phyloP scores from a whole-genome alignment of 805 yeast species.

The Novakomyces olei region DNA sequence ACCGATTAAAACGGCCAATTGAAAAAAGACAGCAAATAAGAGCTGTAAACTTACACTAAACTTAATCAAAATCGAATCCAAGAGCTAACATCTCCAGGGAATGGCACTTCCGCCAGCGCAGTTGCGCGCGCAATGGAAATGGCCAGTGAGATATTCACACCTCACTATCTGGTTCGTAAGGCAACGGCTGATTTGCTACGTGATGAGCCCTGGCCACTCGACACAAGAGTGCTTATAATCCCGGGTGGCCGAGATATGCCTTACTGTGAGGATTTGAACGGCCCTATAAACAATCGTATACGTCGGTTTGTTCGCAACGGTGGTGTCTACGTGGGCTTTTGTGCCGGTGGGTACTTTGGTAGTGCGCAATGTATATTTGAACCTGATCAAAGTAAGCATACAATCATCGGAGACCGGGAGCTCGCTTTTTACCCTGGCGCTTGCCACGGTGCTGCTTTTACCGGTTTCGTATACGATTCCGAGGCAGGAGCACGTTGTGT shows the following conservation, averaged over 20 bases:
- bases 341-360: constrained; percentile 89
- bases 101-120: too few relatives aligned
- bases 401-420: constrained; percentile 66
- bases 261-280: constrained; percentile 48
- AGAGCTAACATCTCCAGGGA: too few relatives aligned
- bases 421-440: constrained; percentile 62
- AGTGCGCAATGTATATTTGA: constrained; percentile 63
- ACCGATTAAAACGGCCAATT: too few relatives aligned
- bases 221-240: constrained; percentile 56
- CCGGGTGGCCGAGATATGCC: constrained; percentile 98
- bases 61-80: too few relatives aligned
- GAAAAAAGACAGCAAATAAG: too few relatives aligned
- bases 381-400: constrained; percentile 44
- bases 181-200: too few relatives aligned
- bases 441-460: constrained; percentile 58
- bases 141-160: too few relatives aligned
- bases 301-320: constrained; percentile 48
- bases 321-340: constrained; percentile 67
- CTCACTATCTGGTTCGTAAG: too few relatives aligned
- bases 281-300: constrained; percentile 41
- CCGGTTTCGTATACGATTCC: constrained; percentile 59
- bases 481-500: constrained; percentile 44
- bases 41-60: too few relatives aligned
- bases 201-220: constrained; percentile 75
- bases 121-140: too few relatives aligned